These are phyloP conservation scores for Fusarium caatingaense DNA, from an alignment of 2,329 filamentous ascomycete species.

Conservation along the genomic window DNA sequence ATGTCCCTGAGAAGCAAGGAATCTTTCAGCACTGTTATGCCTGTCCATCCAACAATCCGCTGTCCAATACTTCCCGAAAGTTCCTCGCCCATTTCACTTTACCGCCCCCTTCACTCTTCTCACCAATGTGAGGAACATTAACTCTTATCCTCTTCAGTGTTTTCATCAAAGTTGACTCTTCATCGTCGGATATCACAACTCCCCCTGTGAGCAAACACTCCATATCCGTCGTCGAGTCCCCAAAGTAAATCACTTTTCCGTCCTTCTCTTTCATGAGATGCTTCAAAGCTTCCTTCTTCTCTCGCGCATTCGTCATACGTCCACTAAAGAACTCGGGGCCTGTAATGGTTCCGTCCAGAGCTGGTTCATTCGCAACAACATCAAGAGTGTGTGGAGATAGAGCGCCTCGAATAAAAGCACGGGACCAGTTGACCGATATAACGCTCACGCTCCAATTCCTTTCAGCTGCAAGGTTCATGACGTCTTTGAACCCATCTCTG, in stretches of 20 bases:
- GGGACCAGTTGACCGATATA: conserved; percentile 65
- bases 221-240: conserved; percentile 68
- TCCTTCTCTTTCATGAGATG: conserved; percentile 42
- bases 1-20: neutral
- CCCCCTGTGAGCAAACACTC: conserved; percentile 63
- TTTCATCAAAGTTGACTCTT: conserved; percentile 50
- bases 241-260: conserved; percentile 62
- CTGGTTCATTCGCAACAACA: conserved; percentile 60
- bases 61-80: conserved; percentile 56
- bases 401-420: conserved; percentile 59
- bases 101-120: conserved; percentile 13
- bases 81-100: conserved; percentile 57
- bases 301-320: conserved; percentile 53
- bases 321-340: conserved; percentile 52
- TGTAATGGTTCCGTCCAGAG: conserved; percentile 53
- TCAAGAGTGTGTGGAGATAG: conserved; percentile 50
- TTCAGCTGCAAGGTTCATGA: conserved; percentile 44
- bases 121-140: conserved; percentile 53
- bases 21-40: neutral
- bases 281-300: conserved; percentile 60
- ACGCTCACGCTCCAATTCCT: conserved; percentile 56
- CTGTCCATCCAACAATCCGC: conserved; percentile 40
- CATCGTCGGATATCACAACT: conserved; percentile 58
- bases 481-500: conserved; percentile 54
- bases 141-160: conserved; percentile 54